Conservation (phyloP, 1,284 basidiomycete species). For the Cutaneotrichosporon spelunceum region DNA sequence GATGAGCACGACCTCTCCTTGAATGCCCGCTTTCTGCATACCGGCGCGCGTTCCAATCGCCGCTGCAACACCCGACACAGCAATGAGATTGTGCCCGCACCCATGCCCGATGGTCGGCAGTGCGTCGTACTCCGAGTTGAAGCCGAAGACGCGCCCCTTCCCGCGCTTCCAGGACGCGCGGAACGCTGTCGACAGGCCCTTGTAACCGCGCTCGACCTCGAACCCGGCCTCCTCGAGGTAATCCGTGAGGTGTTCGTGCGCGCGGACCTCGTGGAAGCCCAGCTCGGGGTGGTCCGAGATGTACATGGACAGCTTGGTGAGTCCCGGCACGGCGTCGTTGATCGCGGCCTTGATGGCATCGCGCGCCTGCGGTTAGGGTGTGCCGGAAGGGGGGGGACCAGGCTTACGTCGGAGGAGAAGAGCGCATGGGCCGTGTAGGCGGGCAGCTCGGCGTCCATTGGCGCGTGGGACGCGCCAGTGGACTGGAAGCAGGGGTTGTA, state of each 20-base stretch:
- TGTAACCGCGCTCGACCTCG: conserved; percentile 27
- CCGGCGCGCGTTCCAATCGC: conserved; percentile 68
- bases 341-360: conserved; percentile 19
- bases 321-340: conserved; percentile 16
- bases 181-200: conserved; percentile 62
- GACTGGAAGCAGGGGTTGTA: conserved; percentile 8
- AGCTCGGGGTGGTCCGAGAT: conserved; percentile 46
- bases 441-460: conserved; percentile 2
- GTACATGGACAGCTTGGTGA: conserved; percentile 42
- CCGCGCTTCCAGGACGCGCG: conserved; percentile 61
- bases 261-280: conserved; percentile 35
- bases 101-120: conserved; percentile 63
- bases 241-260: conserved; percentile 30
- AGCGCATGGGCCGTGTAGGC: neutral
- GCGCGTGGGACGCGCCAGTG: neutral
- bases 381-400: too few species aligned
- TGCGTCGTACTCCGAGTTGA: conserved; percentile 62
- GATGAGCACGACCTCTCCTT: conserved; percentile 71
- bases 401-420: neutral
- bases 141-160: conserved; percentile 62
- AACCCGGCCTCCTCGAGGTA: conserved; percentile 37
- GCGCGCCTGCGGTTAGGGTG: too few species aligned
- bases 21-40: conserved; percentile 61
- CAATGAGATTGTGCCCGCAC: conserved; percentile 84
- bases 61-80: conserved; percentile 71